Base-by-base conservation (phyloP, 1,284 basidiomycete genomes). In the Xanthoconium separans region DNA sequence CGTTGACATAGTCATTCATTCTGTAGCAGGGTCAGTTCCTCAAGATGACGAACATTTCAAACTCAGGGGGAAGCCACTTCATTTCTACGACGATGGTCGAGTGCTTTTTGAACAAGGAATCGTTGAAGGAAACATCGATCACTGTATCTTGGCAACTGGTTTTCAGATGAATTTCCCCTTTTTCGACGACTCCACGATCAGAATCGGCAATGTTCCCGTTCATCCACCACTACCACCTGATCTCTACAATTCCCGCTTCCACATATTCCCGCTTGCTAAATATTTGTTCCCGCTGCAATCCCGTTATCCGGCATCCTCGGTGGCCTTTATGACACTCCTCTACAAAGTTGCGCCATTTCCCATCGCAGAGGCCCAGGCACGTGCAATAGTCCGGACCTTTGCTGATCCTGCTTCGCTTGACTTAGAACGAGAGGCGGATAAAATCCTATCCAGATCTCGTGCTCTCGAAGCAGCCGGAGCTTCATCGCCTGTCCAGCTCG, bases 131-230 rank as follows among this genome's bases (percentile, higher is more conserved):
- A 75, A 72, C 5, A 73, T 91, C 48, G 82, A 85, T 58, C 71
- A 80, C 53, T 82, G 80, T 58, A 81, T 91, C 47, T 72, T 91
- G 11, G 90, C 87, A 2, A 92, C 89, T 7, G 90, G 89, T 8
- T 92, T 87, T 65, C 71, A 85, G 51, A 72, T 80, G 51, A 70
- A 78, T 18, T 83, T 83, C 59, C 83, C 85, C 0, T 90, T 90
- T 71, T 71, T 91, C 47, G 57, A 71, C 3, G 59, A 66, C 2
- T 46, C 54, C 30, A 62, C 59, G 29, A 61, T 76, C n/a, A 62
- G 78, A 31, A 63, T 59, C 3, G 53, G 54, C 2, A 61, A 63
- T 2, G 56, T 76, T 20, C 77, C 80, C 0, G 72, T 75, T 3
- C 67, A 70, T n/a, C 61, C 74, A 12, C 78, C 80, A 11, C 77